Evolutionary conservation across 352 stramenopile species (phyloP).

Genomic region (Phytophthora kernoviae): DNA sequence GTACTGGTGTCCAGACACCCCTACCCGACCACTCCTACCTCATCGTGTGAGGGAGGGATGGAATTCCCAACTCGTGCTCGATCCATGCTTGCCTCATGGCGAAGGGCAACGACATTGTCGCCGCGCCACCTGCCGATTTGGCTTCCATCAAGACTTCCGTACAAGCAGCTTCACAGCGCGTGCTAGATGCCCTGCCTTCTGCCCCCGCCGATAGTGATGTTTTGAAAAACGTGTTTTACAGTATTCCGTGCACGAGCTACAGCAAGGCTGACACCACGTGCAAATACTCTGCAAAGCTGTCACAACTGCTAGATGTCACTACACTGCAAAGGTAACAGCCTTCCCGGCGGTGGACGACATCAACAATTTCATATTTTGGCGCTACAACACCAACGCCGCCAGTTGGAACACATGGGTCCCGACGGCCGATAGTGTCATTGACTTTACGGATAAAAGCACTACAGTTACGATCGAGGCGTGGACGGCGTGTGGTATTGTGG

Average conservation of each 20-base stretch:
- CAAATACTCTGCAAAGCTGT: constrained; percentile 21
- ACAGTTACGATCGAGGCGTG: constrained; percentile 56
- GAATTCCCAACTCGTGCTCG: constrained; percentile 14
- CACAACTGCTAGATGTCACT: constrained; percentile 7
- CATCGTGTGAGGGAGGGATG: neutral
- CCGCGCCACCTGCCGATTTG: neutral
- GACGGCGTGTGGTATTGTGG: constrained; percentile 45
- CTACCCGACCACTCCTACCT: neutral
- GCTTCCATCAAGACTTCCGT: constrained; percentile 27
- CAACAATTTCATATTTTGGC: constrained; percentile 47
- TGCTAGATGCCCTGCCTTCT: constrained; percentile 28
- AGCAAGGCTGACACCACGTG: constrained; percentile 6
- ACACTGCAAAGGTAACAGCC: neutral
- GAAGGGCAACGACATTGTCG: constrained; percentile 41
- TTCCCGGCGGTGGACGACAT: neutral
- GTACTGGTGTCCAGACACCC: constrained; percentile 8
- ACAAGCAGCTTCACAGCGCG: constrained; percentile 21
- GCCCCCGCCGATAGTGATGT: neutral
- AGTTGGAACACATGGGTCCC: constrained; percentile 18
- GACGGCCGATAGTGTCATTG: constrained; percentile 1
- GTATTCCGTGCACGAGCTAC: constrained; percentile 16
- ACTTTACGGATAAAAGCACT: constrained; percentile 29
- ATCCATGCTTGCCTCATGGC: constrained; percentile 45
- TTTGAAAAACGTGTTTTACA: constrained; percentile 16
- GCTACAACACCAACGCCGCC: constrained; percentile 32